Evolutionary conservation across 352 stramenopile genomes (phyloP), one percentile per base, ranked within the genome.

Genomic region (Ophiocytium majus): DNA sequence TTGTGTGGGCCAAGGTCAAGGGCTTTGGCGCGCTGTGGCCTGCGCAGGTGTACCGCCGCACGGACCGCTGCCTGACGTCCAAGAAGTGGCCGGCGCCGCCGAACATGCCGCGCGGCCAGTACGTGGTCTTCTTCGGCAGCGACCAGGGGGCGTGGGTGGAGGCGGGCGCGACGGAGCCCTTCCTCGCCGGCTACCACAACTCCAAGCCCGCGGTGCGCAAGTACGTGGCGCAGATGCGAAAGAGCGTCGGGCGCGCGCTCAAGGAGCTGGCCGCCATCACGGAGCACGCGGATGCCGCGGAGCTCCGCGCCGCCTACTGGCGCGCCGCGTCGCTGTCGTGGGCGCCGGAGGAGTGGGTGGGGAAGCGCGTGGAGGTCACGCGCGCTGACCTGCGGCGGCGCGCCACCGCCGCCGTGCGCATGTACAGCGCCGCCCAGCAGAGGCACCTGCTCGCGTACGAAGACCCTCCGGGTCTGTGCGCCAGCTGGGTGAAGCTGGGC

Each of bases 381-480:
- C n/a, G 79, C 31, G 50, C 76, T 28, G 79, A 86, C 79, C 63
- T 83, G 82, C 50, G 82, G 1, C 33, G 50, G 63, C 76, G 50
- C 71, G 82, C 71, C 50, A 63, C 71, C 35, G 82, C 82, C 10
- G 57, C 71, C 63, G 82, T 86, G n/a, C 76, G 79, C 50, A 78
- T 79, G 82, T 86, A 79, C 74, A 86, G 82, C 63, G 31, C 31
- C 0, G 50, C n/a, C 17, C 76, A 82, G 76, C 50, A 34, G 0
- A 82, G 79, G 57, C 75, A 83, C 36, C 37, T 86, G 63, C 79
- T 82, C 17, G 35, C 82, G 19, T 86, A 86, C n/a, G 35, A 43
- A 17, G 71, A 79, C 14, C 36, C 82, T 34, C 57, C 82, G 34
- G 80, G 64, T 49, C 57, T 82, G 10, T 57, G 37, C 36, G 49